These are phyloP conservation scores for Sedum album DNA, from an alignment of 164 flowering plant species.

Conservation along the genomic window DNA sequence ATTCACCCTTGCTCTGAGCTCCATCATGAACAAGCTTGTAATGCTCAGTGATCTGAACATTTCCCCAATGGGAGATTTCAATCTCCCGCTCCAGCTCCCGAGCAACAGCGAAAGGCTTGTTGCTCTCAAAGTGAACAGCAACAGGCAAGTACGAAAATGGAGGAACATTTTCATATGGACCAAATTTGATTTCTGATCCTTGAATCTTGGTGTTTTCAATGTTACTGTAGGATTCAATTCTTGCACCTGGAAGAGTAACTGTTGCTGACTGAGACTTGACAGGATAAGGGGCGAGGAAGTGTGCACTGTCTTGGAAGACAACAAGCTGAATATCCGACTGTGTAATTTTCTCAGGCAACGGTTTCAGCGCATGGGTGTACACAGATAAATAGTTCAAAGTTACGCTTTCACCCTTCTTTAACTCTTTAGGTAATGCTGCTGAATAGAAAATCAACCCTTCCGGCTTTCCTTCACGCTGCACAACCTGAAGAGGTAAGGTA, in stretches of 20 bases:
- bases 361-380: conserved; percentile 54
- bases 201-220: conserved; percentile 54
- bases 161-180: conserved; percentile 67
- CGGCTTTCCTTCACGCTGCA: conserved; percentile 50
- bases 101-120: conserved; percentile 75
- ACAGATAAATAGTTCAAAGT: conserved; percentile 58
- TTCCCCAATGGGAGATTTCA: conserved; percentile 97
- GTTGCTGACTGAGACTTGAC: conserved; percentile 60
- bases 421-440: conserved; percentile 49
- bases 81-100: conserved; percentile 73
- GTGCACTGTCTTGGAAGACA: conserved; percentile 67
- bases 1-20: conserved; percentile 74
- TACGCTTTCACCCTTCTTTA: conserved; percentile 50
- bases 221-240: conserved; percentile 77
- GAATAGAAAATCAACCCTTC: conserved; percentile 55
- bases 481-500: conserved; percentile 35
- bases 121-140: conserved; percentile 64
- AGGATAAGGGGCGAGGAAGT: conserved; percentile 69
- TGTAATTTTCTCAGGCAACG: conserved; percentile 83
- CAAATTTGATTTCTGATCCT: conserved; percentile 85
- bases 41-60: conserved; percentile 79
- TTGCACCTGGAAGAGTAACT: conserved; percentile 56
- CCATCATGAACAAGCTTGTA: conserved; percentile 77
- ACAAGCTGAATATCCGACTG: conserved; percentile 82
- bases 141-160: conserved; percentile 63